A percentile compares a stretch with the other conserved stretches of the same genome.
Conservation (phyloP, 257 asterid species). For the Solanum chmielewskii region DNA sequence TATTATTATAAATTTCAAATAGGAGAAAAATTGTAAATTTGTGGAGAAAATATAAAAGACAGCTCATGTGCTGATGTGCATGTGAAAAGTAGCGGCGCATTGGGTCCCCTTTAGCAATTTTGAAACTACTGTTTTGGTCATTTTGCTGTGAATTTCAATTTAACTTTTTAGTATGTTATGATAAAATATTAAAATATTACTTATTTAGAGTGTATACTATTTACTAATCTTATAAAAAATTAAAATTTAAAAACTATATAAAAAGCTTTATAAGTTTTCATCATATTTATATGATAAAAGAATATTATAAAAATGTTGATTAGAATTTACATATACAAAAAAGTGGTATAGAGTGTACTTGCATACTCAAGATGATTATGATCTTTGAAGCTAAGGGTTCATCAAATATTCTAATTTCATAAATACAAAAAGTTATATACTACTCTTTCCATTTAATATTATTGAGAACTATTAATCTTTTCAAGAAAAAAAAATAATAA, state of each 20-base stretch:
- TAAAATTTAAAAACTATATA: background rate
- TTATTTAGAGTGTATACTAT: background rate
- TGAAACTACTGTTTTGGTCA: background rate
- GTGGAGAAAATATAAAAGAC: background rate
- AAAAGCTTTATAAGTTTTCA: background rate
- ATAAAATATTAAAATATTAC: too few relatives aligned
- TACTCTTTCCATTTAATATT: background rate
- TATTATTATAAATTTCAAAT: background rate
- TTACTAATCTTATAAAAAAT: too few relatives aligned
- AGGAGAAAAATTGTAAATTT: background rate
- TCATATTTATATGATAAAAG: background rate
- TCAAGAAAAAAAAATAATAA: background rate
- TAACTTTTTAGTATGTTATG: background rate
- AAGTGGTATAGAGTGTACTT: background rate
- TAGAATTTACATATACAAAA: background rate
- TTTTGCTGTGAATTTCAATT: background rate
- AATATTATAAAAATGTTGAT: background rate
- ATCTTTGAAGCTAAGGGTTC: background rate
- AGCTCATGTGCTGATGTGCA: conserved; percentile 30
- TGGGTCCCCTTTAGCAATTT: conserved; percentile 14
- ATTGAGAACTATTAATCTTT: background rate
- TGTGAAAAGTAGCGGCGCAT: conserved; percentile 30
- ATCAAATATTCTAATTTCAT: background rate
- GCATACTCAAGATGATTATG: background rate
- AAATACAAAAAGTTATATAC: background rate